These are phyloP conservation scores for Suillus decipiens DNA, from an alignment of 768 basidiomycete species.

Conservation along the genomic window DNA sequence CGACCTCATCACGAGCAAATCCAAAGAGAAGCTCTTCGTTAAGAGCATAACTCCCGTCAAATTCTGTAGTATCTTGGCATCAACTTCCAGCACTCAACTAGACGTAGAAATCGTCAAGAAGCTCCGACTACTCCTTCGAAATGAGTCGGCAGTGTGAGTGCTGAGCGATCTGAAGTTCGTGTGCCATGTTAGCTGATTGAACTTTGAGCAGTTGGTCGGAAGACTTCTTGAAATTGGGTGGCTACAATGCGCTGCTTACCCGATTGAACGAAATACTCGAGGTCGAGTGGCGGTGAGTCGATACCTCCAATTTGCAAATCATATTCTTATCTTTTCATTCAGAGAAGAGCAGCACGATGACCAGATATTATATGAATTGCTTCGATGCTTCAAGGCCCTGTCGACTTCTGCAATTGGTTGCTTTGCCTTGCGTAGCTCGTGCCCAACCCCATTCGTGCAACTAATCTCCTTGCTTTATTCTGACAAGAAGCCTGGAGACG, in stretches of 20 bases:
- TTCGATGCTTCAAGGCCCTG: conserved; percentile 93
- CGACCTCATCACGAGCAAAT: conserved; percentile 38
- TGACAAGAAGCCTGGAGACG: conserved; percentile 97
- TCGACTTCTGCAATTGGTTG: conserved; percentile 89
- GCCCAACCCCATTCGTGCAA: conserved; percentile 85
- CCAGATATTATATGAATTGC: conserved; percentile 85
- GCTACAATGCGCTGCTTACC: conserved; percentile 82
- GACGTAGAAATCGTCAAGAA: conserved; percentile 90
- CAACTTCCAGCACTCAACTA: conserved; percentile 70
- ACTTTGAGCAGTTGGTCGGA: conserved; percentile 74
- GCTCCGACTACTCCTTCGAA: conserved; percentile 80
- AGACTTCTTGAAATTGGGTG: conserved; percentile 79
- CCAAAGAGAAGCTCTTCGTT: conserved; percentile 53
- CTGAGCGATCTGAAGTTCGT: neutral
- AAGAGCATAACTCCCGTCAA: conserved; percentile 64
- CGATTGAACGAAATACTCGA: conserved; percentile 89
- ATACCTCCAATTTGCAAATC: neutral
- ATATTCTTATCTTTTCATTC: conserved; percentile 17
- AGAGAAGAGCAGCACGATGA: conserved; percentile 99
- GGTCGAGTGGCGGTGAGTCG: conserved; percentile 92
- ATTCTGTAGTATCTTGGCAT: conserved; percentile 66
- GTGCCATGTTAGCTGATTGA: conserved; percentile 9
- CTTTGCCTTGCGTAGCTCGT: conserved; percentile 84
- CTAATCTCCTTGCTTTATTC: conserved; percentile 86
- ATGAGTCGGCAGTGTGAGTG: conserved; percentile 83